phyloP scores from a whole-genome alignment of 495 filamentous ascomycete species.

The Aspergillus hancockii region DNA sequence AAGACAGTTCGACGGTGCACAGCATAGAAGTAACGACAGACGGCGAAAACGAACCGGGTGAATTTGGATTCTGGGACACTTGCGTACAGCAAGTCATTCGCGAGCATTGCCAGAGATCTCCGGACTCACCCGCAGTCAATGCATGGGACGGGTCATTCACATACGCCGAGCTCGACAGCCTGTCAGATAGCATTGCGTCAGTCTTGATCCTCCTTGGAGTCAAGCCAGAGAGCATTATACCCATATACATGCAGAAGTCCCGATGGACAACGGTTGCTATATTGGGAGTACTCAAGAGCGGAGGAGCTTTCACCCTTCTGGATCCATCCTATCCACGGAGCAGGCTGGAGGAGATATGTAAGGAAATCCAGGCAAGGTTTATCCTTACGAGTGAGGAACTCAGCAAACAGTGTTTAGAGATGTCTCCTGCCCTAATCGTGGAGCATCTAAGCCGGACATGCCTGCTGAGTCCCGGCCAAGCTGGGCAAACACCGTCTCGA shows the following conservation, averaged over 20 bases:
- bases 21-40: too few species aligned
- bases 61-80: too few species aligned
- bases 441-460: neutral
- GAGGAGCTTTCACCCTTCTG: slow-evolving; percentile 28
- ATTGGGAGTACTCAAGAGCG: slow-evolving; percentile 55
- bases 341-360: neutral
- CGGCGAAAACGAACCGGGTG: too few species aligned
- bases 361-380: neutral
- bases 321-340: slow-evolving; percentile 26
- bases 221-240: slow-evolving; percentile 42
- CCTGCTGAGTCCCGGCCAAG: neutral
- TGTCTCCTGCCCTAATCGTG: too few species aligned
- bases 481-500: neutral
- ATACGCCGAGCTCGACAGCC: slow-evolving; percentile 17
- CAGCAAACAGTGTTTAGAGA: too few species aligned
- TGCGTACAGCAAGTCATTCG: too few species aligned
- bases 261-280: slow-evolving; percentile 36
- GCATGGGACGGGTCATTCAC: slow-evolving; percentile 23
- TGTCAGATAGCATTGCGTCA: slow-evolving; percentile 7
- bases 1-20: too few species aligned
- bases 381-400: too few species aligned
- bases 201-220: slow-evolving; percentile 18
- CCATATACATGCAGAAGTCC: slow-evolving; percentile 60
- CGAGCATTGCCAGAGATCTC: neutral
- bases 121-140: slow-evolving; percentile 10